Evolutionary conservation across 306 rosid species (phyloP), one percentile per base, ranked within the genome.

Genomic region (Pterocarpus santalinus): DNA sequence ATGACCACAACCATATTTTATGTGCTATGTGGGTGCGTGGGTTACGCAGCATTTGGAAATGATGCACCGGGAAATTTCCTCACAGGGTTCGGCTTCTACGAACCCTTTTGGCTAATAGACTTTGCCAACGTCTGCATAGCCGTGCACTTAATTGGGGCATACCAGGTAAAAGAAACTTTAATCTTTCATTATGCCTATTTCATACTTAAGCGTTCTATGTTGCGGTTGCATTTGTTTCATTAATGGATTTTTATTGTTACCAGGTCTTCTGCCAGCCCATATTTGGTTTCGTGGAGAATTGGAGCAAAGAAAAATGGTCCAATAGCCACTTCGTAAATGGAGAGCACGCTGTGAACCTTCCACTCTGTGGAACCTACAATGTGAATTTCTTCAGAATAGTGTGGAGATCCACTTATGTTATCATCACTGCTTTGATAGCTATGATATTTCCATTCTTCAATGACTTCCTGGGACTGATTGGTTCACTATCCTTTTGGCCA

Each of bases 371-470:
- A 28, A 73, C 52, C 47, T 90, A 73, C 34, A 3, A 53, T 73
- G 38, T 90, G 34, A 94, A 85, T 92, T 86, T 84, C 68, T 92
- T 93, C 92, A 89, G 94, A 80, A 17, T 88, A 78, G 86, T 89
- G 75, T 96, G 98, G 99, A 90, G 98, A 86, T 88, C 93, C 4
- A 56, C 86, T 13, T 96, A 96, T 14, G 98, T 96, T 38, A 68
- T 86, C 36, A 44, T 91, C 69, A 93, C 97, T 3, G 86, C 98
- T 11, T 44, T 96, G 33, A 2, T 96, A 49, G 99, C 98, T 12
- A 96, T 93, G 99, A 58, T 92, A 63, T 96, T 96, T 64, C 99
- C 99, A 3, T 96, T 96, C 96, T 96, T 96, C 89, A 96, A 96
- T 16, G 94, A 88, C 91, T 93, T 96, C 81, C 55, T 96, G 79